phyloP scores from a whole-genome alignment of 2,329 filamentous ascomycete species.

The Sclerotinia minor region DNA sequence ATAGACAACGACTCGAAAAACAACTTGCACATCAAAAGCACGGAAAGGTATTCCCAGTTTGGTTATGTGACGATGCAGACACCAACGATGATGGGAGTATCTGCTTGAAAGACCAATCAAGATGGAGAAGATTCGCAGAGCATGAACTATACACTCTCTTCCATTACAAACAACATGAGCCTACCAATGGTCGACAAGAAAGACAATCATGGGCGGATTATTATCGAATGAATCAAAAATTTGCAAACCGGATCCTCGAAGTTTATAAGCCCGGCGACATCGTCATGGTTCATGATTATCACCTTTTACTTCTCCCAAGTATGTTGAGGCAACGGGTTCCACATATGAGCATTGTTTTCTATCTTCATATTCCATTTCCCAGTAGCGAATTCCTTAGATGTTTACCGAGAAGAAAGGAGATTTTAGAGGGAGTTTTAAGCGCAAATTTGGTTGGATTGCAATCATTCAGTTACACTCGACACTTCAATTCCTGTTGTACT shows the following conservation, averaged over 20 bases:
- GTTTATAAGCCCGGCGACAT: slow-evolving; percentile 91
- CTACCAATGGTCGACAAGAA: slow-evolving; percentile 79
- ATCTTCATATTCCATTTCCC: slow-evolving; percentile 90
- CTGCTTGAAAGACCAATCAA: slow-evolving; percentile 74
- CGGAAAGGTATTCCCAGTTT: slow-evolving; percentile 82
- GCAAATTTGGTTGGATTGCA: slow-evolving; percentile 95
- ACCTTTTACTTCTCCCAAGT: slow-evolving; percentile 84
- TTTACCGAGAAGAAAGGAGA: slow-evolving; percentile 81
- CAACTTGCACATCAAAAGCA: slow-evolving; percentile 71
- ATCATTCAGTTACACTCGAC: slow-evolving; percentile 90
- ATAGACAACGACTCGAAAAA: slow-evolving; percentile 71
- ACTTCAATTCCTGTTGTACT: slow-evolving; percentile 93
- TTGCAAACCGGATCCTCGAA: slow-evolving; percentile 84
- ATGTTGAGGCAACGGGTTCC: slow-evolving; percentile 83
- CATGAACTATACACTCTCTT: slow-evolving; percentile 89
- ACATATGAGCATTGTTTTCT: slow-evolving; percentile 93
- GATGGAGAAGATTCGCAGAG: slow-evolving; percentile 90
- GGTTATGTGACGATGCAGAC: slow-evolving; percentile 78
- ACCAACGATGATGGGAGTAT: slow-evolving; percentile 62
- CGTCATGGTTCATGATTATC: slow-evolving; percentile 91
- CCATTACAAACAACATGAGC: slow-evolving; percentile 94
- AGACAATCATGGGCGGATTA: slow-evolving; percentile 89
- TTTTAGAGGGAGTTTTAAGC: slow-evolving; percentile 85
- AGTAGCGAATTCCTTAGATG: slow-evolving; percentile 95
- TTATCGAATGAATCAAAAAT: slow-evolving; percentile 87